Evolutionary conservation across 129 eudicot genomes (phyloP), one percentile per base, ranked within the genome.

Genomic region (Centella asiatica): DNA sequence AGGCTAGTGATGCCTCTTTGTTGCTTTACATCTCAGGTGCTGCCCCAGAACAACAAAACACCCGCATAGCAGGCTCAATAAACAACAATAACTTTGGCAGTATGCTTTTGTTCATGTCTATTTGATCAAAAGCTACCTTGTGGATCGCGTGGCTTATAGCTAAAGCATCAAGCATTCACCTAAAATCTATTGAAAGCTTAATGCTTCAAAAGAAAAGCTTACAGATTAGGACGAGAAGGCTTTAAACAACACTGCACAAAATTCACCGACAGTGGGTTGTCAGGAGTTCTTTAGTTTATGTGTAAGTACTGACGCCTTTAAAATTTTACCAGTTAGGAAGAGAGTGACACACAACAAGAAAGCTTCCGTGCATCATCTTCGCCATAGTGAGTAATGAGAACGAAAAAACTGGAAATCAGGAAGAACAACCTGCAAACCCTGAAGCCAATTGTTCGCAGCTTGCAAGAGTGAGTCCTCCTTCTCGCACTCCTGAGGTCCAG

Each of bases 361-460:
- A 49, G 47, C 33, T 62, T n/a, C 34, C 57, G 26, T 42, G 62
- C 55, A 23, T 49, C 55, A 45, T 78, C 56, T 57, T 62, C 79
- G 59, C 74, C 76, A 37, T n/a, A 57, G 23, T 19, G 69, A 53
- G 66, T 71, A 65, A 64, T 73, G 81, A 57, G 78, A 15, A 46
- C 52, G 69, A 39, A 89, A 89, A 57, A 82, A 85, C 37, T 76
- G 60, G 71, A 67, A 80, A 64, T 89, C 95, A 11, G 88, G 88
- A 29, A 75, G 84, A 18, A 4, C 22, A 18, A 78, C 80, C 37
- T 77, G 66, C 78, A 89, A 52, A 34, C 29, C 48, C 25, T 52
- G 56, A 44, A 88, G 87, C 96, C 96, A 88, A 23, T 68, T 32
- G 56, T 67, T 77, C 5, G 94, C 87, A 7, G 83, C 83, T 44